Conservation (phyloP, 192 early-diverging fungal species). For the Spinellus fusiger region DNA sequence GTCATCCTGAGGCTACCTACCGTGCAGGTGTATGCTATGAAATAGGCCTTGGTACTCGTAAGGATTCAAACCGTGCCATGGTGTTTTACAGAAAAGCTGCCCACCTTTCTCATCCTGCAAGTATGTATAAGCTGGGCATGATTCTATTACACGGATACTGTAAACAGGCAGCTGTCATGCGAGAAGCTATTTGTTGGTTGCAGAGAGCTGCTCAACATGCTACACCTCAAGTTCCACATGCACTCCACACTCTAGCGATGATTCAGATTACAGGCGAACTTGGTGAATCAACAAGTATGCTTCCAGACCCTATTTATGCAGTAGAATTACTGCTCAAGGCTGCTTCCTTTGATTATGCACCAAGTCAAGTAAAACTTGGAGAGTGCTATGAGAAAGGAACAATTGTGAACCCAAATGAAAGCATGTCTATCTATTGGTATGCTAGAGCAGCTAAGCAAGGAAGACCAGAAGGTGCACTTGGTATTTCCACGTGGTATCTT, state of each 20-base stretch:
- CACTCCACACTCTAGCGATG: slow-evolving; percentile 8
- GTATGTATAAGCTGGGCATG: slow-evolving; percentile 96
- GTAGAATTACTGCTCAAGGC: slow-evolving; percentile 48
- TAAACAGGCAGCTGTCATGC: slow-evolving; percentile 62
- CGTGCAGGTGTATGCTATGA: slow-evolving; percentile 93
- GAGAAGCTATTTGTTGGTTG: slow-evolving; percentile 90
- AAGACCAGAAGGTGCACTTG: slow-evolving; percentile 49
- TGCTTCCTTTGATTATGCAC: slow-evolving; percentile 51
- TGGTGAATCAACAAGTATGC: slow-evolving; percentile 7
- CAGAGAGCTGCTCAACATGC: slow-evolving; percentile 71
- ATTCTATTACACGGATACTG: slow-evolving; percentile 82
- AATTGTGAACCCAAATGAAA: slow-evolving; percentile 39
- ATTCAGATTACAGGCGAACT: slow-evolving; percentile 8
- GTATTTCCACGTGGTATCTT: slow-evolving; percentile 52
- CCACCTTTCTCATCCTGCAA: slow-evolving; percentile 77
- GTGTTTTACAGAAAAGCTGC: slow-evolving; percentile 91
- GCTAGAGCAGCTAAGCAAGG: slow-evolving; percentile 47
- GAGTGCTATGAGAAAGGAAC: slow-evolving; percentile 53
- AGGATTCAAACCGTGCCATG: slow-evolving; percentile 71
- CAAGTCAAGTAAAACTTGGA: slow-evolving; percentile 47
- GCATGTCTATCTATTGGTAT: slow-evolving; percentile 44
- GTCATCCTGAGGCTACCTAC: slow-evolving; percentile 86
- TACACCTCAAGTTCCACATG: slow-evolving; percentile 56
- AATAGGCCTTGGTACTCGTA: slow-evolving; percentile 81
- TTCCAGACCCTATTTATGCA: slow-evolving; percentile 45